Percentiles rank a stretch among this genome's conserved stretches.
Evolutionary conservation across 345 rosid genomes (phyloP).

Genomic region (Linum tenue): DNA sequence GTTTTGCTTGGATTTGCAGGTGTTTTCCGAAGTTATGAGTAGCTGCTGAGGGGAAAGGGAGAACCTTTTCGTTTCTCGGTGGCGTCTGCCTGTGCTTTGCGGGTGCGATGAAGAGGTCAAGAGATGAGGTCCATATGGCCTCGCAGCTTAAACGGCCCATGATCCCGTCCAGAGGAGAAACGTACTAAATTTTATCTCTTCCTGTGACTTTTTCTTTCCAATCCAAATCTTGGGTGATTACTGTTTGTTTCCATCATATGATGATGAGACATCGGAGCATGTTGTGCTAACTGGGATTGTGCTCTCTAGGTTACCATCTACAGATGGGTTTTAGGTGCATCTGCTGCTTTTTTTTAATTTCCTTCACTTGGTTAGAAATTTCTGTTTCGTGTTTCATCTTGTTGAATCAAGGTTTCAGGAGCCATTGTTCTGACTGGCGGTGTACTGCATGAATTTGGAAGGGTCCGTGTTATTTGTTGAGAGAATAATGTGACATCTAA

Average conservation of each 20-base stretch:
- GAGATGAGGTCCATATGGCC: constrained; percentile 58
- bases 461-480: too few relatives aligned
- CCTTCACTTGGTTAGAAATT: too few relatives aligned
- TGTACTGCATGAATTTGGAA: too few relatives aligned
- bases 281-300: too few relatives aligned
- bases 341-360: too few relatives aligned
- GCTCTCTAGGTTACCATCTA: too few relatives aligned
- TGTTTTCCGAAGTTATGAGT: constrained; percentile 30
- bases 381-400: too few relatives aligned
- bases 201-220: constrained; percentile 7
- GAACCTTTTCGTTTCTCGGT: constrained; percentile 10
- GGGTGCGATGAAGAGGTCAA: constrained; percentile 61
- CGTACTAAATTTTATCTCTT: constrained; percentile 34
- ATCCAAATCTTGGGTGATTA: constrained; percentile 8
- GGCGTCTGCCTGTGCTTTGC: neutral
- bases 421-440: too few relatives aligned
- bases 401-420: too few relatives aligned
- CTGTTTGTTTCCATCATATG: neutral
- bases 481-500: neutral
- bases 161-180: constrained; percentile 60
- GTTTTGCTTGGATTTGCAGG: constrained; percentile 20
- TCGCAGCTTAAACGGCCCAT: constrained; percentile 53
- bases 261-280: neutral
- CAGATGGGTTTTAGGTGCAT: too few relatives aligned
- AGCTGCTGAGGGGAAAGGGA: constrained; percentile 16